These are phyloP conservation scores for Trichoderma hamatum DNA, from an alignment of 2,329 filamentous ascomycete species.

Conservation along the genomic window DNA sequence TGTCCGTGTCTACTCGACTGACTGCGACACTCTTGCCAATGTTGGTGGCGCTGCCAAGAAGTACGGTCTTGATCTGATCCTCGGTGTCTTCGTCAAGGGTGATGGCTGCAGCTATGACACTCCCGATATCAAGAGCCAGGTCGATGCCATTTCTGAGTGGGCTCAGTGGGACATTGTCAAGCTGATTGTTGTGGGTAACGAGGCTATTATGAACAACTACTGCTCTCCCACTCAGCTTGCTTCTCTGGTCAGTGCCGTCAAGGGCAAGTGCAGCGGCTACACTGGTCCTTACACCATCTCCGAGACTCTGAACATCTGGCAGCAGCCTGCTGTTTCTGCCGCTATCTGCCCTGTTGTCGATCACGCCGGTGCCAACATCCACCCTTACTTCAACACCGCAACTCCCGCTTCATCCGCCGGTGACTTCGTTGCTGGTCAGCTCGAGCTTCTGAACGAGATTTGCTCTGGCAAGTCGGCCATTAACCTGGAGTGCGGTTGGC, in stretches of 20 bases:
- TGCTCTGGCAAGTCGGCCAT: conserved; percentile 74
- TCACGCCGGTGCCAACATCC: conserved; percentile 81
- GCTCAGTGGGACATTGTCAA: conserved; percentile 74
- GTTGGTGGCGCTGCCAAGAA: conserved; percentile 70
- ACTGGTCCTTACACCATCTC: conserved; percentile 77
- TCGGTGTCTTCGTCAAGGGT: conserved; percentile 82
- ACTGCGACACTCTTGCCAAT: conserved; percentile 79
- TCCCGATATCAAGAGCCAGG: conserved; percentile 70
- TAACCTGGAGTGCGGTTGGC: conserved; percentile 93
- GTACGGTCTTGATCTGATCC: conserved; percentile 75
- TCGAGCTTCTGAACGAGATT: conserved; percentile 68
- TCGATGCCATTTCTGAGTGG: conserved; percentile 73
- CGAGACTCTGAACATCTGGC: conserved; percentile 80
- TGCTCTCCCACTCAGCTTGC: conserved; percentile 66
- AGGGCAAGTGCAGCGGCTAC: conserved; percentile 72
- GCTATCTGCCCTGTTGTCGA: conserved; percentile 75
- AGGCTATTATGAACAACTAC: conserved; percentile 78
- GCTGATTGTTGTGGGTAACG: conserved; percentile 87
- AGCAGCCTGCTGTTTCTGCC: conserved; percentile 59
- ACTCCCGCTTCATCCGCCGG: conserved; percentile 69
- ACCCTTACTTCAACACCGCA: conserved; percentile 88
- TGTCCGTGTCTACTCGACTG: conserved; percentile 86
- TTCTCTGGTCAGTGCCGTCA: conserved; percentile 69
- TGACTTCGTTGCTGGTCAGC: conserved; percentile 72
- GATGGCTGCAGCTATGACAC: conserved; percentile 60